Evolutionary conservation across 176 grass and related monocot species (phyloP).

Genomic region (Lolium perenne): DNA sequence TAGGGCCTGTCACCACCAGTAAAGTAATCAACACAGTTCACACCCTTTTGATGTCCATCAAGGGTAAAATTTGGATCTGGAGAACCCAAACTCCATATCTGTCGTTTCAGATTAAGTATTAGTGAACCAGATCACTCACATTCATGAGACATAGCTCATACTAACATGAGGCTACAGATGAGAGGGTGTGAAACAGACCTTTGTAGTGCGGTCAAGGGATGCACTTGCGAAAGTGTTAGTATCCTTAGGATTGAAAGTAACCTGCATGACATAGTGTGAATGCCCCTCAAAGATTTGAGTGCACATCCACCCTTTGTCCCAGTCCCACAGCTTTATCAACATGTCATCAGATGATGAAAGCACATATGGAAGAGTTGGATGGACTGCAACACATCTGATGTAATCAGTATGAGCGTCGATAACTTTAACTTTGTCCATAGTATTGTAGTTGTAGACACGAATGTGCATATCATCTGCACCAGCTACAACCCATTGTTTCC

Average conservation of each 20-base stretch:
- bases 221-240: conserved; percentile 98
- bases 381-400: conserved; percentile 96
- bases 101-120: conserved; percentile 36
- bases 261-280: conserved; percentile 99
- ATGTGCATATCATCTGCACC: conserved; percentile 97
- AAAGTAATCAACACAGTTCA: conserved; percentile 99
- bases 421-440: conserved; percentile 96
- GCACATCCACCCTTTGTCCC: conserved; percentile 98
- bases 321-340: conserved; percentile 99
- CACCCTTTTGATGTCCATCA: conserved; percentile 96
- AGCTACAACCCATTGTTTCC: conserved; percentile 99
- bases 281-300: conserved; percentile 99
- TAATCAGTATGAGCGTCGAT: conserved; percentile 93
- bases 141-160: conserved; percentile 23
- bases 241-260: conserved; percentile 98
- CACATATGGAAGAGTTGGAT: conserved; percentile 96
- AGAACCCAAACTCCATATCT: conserved; percentile 99
- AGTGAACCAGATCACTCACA: conserved; percentile 17
- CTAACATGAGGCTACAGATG: conserved; percentile 9
- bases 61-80: conserved; percentile 98
- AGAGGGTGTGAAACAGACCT: conserved; percentile 54
- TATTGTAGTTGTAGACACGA: conserved; percentile 93
- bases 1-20: conserved; percentile 98
- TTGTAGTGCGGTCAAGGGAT: conserved; percentile 95
- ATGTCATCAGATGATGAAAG: conserved; percentile 99